phyloP scores from a whole-genome alignment of 73 alveolate genomes.

The Uronychia setigera region DNA sequence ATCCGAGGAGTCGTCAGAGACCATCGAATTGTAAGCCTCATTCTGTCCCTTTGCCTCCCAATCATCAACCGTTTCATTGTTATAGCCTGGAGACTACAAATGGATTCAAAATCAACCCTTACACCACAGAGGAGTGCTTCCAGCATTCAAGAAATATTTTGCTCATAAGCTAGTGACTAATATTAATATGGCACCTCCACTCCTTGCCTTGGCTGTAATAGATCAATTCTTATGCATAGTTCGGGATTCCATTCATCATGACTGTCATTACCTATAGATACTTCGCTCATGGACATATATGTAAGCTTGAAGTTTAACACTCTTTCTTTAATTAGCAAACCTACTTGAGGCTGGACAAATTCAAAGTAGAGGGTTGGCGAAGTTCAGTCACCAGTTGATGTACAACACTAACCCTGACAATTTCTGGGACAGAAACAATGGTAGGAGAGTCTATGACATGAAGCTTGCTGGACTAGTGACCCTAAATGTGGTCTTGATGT shows the following conservation, averaged over 20 bases:
- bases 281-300: conserved; percentile 10
- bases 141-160: conserved; percentile 28
- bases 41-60: too few relatives aligned
- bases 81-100: conserved; percentile 43
- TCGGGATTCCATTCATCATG: conserved; percentile 16
- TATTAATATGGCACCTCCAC: conserved; percentile 17
- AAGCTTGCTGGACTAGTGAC: conserved; percentile 63
- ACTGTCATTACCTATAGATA: not conserved
- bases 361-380: conserved; percentile 16
- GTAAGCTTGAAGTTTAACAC: conserved; percentile 2
- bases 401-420: conserved; percentile 52
- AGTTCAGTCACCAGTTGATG: conserved; percentile 10
- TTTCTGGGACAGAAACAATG: conserved; percentile 6
- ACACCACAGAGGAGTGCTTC: conserved; percentile 6
- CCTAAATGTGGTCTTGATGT: conserved; percentile 62
- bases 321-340: conserved; percentile 16
- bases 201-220: conserved; percentile 13
- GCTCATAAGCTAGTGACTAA: conserved; percentile 18
- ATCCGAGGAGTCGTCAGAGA: conserved; percentile 49
- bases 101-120: conserved; percentile 40
- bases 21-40: conserved; percentile 46
- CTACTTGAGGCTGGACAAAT: not conserved
- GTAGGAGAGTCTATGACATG: not conserved
- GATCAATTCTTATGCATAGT: not conserved
- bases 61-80: too few relatives aligned